A percentile compares a stretch with the other conserved stretches of the same genome.
Conservation (phyloP, 345 rosid genomes). For the Salix brachista region DNA sequence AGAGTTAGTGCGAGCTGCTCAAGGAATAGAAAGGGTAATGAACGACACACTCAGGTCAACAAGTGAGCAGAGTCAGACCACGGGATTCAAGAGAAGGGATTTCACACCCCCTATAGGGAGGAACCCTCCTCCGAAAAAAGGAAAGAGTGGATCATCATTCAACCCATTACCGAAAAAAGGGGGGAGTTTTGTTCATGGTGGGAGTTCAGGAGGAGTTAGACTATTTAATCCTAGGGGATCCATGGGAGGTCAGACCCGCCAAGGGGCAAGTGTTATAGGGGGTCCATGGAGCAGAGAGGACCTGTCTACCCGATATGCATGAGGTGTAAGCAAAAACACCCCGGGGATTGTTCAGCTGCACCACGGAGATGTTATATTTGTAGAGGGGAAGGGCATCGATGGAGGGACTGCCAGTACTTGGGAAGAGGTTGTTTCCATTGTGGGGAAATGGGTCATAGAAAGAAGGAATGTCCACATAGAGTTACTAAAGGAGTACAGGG, state of each 20-base stretch:
- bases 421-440: not conserved
- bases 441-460: not conserved
- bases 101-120: too few relatives aligned
- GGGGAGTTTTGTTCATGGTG: too few relatives aligned
- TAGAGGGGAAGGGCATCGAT: not conserved
- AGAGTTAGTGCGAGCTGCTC: too few relatives aligned
- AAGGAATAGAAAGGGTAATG: too few relatives aligned
- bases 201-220: not conserved
- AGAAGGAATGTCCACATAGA: not conserved
- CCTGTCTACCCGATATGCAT: not conserved
- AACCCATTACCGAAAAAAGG: too few relatives aligned
- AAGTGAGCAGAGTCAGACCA: too few relatives aligned
- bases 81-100: too few relatives aligned
- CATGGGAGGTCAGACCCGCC: not conserved
- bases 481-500: too few relatives aligned
- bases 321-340: not conserved
- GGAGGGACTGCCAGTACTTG: not conserved
- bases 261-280: not conserved
- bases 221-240: not conserved
- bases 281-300: too few relatives aligned
- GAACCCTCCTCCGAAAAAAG: too few relatives aligned
- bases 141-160: too few relatives aligned
- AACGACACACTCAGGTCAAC: too few relatives aligned
- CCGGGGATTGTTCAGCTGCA: not conserved
- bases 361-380: not conserved